phyloP scores from a whole-genome alignment of 2,329 filamentous ascomycete genomes.

The Leptographium lundbergii region DNA sequence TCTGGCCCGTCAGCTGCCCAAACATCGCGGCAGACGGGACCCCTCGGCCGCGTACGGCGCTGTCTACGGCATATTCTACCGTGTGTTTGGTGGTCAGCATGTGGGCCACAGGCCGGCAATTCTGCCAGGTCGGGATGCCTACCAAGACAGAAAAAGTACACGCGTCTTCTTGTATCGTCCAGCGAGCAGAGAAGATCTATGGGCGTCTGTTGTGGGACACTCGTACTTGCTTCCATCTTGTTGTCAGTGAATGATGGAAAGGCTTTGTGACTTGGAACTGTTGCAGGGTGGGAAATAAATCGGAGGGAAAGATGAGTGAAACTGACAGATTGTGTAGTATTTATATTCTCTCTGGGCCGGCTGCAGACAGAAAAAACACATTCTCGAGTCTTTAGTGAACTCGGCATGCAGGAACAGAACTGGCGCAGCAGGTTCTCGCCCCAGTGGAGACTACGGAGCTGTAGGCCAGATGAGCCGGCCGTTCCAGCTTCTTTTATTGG shows the following conservation, averaged over 20 bases:
- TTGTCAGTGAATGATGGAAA: not conserved
- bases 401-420: not conserved
- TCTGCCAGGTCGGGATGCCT: not conserved
- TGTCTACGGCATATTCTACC: not conserved
- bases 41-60: not conserved
- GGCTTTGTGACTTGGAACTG: not conserved
- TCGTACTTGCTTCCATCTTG: not conserved
- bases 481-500: not conserved
- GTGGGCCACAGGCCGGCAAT: not conserved
- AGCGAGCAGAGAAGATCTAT: not conserved
- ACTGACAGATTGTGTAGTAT: not conserved
- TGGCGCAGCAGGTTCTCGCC: not conserved
- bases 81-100: not conserved
- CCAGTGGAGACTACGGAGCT: not conserved
- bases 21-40: not conserved
- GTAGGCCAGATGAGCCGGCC: not conserved
- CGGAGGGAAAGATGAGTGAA: not conserved
- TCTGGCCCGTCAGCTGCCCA: conserved; percentile 1
- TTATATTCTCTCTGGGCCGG: not conserved
- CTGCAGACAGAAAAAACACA: not conserved
- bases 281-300: not conserved
- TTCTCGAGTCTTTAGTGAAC: not conserved
- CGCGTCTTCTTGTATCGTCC: not conserved
- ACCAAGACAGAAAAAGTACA: conserved; percentile 1
- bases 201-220: not conserved